phyloP scores from a whole-genome alignment of 768 basidiomycete genomes.

The Goffeauzyma gilvescens region DNA sequence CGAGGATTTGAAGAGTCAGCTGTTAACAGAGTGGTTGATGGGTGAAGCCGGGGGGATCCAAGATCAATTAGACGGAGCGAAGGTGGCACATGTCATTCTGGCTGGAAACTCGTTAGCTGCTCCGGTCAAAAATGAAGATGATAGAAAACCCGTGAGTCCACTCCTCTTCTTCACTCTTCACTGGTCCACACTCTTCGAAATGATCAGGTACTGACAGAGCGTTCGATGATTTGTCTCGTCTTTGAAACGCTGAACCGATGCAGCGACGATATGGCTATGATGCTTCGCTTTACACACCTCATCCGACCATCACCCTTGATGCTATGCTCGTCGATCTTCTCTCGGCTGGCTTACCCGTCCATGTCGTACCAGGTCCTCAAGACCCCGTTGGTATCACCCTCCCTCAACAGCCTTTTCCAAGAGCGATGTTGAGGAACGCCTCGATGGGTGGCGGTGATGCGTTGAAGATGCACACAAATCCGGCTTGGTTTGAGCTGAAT shows the following conservation, averaged over 20 bases:
- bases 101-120: conserved; percentile 68
- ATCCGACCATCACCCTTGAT: conserved; percentile 54
- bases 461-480: conserved; percentile 72
- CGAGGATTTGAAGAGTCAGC: conserved; percentile 48
- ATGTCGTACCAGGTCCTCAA: conserved; percentile 65
- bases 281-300: conserved; percentile 46
- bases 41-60: conserved; percentile 56
- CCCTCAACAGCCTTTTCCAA: conserved; percentile 83
- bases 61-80: conserved; percentile 47
- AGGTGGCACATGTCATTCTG: conserved; percentile 67
- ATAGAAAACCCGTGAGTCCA: conserved; percentile 25
- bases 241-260: background rate
- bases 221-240: too few species aligned
- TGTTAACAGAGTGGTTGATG: conserved; percentile 74
- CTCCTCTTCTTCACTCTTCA: background rate
- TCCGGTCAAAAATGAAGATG: conserved; percentile 34
- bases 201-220: too few species aligned
- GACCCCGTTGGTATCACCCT: conserved; percentile 79
- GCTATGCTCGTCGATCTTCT: conserved; percentile 51
- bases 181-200: background rate
- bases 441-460: conserved; percentile 37
- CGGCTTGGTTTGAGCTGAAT: conserved; percentile 56
- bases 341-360: conserved; percentile 57
- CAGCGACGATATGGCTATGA: conserved; percentile 55
- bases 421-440: conserved; percentile 59